Evolutionary conservation across 192 early-diverging fungal species (phyloP).

Genomic region (Powellomyces hirtus): DNA sequence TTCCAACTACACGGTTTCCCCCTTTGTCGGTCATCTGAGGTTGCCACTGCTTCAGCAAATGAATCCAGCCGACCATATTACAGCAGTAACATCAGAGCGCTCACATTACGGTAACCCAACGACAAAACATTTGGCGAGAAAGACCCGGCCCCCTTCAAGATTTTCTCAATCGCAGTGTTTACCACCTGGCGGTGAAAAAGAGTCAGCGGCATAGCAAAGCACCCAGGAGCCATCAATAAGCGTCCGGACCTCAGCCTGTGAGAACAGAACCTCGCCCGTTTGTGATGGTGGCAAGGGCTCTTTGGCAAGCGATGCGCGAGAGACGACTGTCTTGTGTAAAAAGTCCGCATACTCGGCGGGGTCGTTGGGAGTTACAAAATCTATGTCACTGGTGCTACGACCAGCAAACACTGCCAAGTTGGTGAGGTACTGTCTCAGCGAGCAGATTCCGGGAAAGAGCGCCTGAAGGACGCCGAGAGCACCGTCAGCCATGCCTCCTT

Average conservation of each 20-base stretch:
- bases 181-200: slow-evolving; percentile 24
- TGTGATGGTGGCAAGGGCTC: slow-evolving; percentile 10
- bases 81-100: neutral
- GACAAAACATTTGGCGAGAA: slow-evolving; percentile 22
- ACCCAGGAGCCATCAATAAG: neutral
- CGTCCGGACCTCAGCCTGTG: slow-evolving; percentile 19
- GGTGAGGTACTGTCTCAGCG: neutral
- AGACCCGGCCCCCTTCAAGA: slow-evolving; percentile 2
- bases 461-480: neutral
- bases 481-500: too few species aligned
- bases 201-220: neutral
- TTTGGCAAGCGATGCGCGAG: neutral
- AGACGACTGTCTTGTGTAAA: slow-evolving; percentile 9
- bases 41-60: neutral
- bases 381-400: neutral
- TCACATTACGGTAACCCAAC: slow-evolving; percentile 35
- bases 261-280: slow-evolving; percentile 9
- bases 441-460: slow-evolving; percentile 8
- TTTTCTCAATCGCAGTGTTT: slow-evolving; percentile 27
- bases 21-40: slow-evolving; percentile 6
- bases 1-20: slow-evolving; percentile 25
- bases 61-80: neutral
- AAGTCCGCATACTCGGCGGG: neutral
- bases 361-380: neutral
- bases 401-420: neutral